phyloP scores from a whole-genome alignment of 257 asterid genomes.

The Lycium ferocissimum region DNA sequence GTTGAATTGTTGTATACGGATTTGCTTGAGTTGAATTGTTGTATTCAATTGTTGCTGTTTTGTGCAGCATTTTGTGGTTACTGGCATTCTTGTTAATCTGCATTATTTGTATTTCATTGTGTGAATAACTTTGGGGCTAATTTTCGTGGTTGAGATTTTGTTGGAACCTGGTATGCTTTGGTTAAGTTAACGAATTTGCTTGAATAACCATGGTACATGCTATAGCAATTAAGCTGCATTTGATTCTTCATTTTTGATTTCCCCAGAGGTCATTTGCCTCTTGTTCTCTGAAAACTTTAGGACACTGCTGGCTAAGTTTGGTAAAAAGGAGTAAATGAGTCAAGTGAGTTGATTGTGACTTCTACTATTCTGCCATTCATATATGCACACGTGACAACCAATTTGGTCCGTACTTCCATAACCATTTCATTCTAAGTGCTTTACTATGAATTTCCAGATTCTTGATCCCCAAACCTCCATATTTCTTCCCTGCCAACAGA shows the following conservation, averaged over 20 bases:
- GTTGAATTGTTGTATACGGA: background rate
- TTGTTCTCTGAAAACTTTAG: background rate
- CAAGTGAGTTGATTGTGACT: constrained; percentile 2
- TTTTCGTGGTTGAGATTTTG: background rate
- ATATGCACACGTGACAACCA: background rate
- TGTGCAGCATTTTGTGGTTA: constrained; percentile 30
- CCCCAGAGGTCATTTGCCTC: background rate
- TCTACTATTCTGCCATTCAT: background rate
- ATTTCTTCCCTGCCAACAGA: too few relatives aligned
- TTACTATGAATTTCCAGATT: too few relatives aligned
- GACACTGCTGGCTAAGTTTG: background rate
- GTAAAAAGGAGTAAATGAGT: constrained; percentile 9
- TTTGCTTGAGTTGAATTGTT: background rate
- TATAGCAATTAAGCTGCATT: background rate
- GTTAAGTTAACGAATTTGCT: background rate
- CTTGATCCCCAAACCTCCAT: too few relatives aligned
- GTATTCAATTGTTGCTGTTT: too few relatives aligned
- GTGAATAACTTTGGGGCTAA: background rate
- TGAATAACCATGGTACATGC: background rate
- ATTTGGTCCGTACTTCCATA: too few relatives aligned
- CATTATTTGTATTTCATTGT: background rate
- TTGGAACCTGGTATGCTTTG: background rate
- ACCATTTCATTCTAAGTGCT: too few relatives aligned
- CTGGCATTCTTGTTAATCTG: background rate
- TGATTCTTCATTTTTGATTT: background rate